Conservation (phyloP, 2,329 filamentous ascomycete species). For the Trichoderma sp. region DNA sequence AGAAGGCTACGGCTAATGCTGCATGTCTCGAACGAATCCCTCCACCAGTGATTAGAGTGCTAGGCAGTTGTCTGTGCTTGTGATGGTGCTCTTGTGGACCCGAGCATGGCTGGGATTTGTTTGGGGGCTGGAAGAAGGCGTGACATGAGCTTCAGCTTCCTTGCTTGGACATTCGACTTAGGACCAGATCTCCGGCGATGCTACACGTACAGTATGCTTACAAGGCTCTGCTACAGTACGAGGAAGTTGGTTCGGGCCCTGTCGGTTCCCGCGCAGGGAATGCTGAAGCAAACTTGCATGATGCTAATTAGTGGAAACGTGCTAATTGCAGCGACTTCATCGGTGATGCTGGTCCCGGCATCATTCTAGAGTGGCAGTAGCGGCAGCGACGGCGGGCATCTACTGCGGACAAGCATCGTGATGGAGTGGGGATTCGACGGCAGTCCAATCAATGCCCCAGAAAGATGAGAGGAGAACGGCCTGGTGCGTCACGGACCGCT, state of each 20-base stretch:
- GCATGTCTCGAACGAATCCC: slow-evolving; percentile 2
- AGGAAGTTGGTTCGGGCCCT: background rate
- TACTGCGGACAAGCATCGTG: background rate
- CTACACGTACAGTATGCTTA: too few species aligned
- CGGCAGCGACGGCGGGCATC: background rate
- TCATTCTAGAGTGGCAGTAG: background rate
- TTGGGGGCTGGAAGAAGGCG: slow-evolving; percentile 21
- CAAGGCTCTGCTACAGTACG: too few species aligned
- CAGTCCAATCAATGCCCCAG: background rate
- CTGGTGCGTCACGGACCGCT: background rate
- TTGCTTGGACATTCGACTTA: background rate
- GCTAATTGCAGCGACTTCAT: background rate
- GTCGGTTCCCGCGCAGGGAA: background rate
- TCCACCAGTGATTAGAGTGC: background rate
- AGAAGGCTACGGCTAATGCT: background rate
- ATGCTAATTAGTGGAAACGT: background rate
- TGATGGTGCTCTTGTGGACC: background rate
- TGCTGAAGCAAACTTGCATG: background rate
- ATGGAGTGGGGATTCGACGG: background rate
- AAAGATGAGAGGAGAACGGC: background rate
- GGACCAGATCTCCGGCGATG: background rate
- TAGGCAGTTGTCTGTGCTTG: background rate
- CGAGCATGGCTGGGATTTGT: background rate
- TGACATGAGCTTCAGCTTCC: slow-evolving; percentile 9
- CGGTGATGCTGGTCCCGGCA: background rate